Base-by-base conservation (phyloP, 2,329 filamentous ascomycete genomes). In the Cytospora piceicola region DNA sequence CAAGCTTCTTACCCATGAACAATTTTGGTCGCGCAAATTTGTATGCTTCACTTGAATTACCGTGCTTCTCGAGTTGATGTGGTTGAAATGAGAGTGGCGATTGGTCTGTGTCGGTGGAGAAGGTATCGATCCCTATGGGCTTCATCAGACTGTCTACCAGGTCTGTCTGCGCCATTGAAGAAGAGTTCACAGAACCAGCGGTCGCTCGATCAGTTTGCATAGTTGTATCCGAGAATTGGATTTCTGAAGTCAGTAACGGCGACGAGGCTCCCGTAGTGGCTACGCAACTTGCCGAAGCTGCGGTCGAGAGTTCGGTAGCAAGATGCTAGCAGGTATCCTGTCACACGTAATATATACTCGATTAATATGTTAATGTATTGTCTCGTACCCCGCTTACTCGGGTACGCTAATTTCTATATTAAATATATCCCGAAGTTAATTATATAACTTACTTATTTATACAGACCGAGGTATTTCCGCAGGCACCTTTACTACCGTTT, bases 21-120 rank as follows among this genome's bases (percentile, higher is more conserved):
- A 69, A 65, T 64, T 70, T 75, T 14, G 74, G 73, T 29, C 66
- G 71, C 17, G 67, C 69, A 60, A 75, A 75, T 27, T 61, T 70
- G 58, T 73, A 74, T 17, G 9, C 15, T 2, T 63, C 58, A n/a
- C 58, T 56, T 24, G 32, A 24, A 58, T 42, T 39, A 24, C 29
- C 20, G 7, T 42, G 51, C 20, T 36, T 32, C 20, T 52, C 49
- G n/a, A 24, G 11, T 5, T 36, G 29, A 39, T 49, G 17, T 12
- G 42, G 51, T 24, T 32, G 30, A 42, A 24, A 8, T n/a, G 14
- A 36, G 11, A 34, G 27, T 22, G 46, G 34, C 30, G 36, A 11
- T 7, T 36, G 49, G 14, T 58, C 59, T 49, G 59, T 17, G 12
- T 61, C 59, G 12, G 29, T 59, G 20, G 53, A 27, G 15, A 54